These are phyloP conservation scores for Xylaria sp. DNA, from an alignment of 2,329 filamentous ascomycete genomes.

Conservation along the genomic window DNA sequence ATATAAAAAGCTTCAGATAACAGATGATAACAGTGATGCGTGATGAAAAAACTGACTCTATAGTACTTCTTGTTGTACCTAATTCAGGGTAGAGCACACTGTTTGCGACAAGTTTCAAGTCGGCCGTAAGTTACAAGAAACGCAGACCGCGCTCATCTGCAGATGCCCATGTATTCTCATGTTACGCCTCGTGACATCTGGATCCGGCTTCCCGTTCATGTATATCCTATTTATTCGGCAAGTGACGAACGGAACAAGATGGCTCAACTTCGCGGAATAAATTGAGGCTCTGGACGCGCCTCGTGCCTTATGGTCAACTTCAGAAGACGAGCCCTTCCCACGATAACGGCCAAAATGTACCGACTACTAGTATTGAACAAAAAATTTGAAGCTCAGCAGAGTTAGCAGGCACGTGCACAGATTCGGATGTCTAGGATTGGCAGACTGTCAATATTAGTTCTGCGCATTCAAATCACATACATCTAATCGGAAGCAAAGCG, in stretches of 20 bases:
- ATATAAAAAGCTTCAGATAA: conserved; percentile 32
- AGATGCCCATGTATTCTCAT: conserved; percentile 11
- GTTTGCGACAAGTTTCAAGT: neutral
- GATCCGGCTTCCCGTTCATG: neutral
- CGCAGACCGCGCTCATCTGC: neutral
- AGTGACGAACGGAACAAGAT: conserved; percentile 30
- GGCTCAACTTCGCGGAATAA: conserved; percentile 10
- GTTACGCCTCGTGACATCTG: neutral
- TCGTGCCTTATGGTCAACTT: neutral
- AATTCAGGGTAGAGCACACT: neutral
- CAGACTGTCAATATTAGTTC: neutral
- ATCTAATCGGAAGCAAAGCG: conserved; percentile 10
- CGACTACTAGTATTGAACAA: neutral
- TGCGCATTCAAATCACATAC: no score
- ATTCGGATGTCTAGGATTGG: neutral
- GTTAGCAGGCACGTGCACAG: neutral
- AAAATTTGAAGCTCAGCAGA: conserved; percentile 1
- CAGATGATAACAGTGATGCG: conserved; percentile 26
- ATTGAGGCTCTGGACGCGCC: conserved; percentile 1
- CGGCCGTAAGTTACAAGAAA: conserved; percentile 1
- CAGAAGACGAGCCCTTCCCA: neutral
- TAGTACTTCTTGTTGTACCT: conserved; percentile 10
- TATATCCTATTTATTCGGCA: conserved; percentile 13
- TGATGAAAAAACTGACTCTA: conserved; percentile 16
- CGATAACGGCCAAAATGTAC: neutral